These are phyloP conservation scores for Lachnellula arida DNA, from an alignment of 2,329 filamentous ascomycete genomes.

Conservation along the genomic window DNA sequence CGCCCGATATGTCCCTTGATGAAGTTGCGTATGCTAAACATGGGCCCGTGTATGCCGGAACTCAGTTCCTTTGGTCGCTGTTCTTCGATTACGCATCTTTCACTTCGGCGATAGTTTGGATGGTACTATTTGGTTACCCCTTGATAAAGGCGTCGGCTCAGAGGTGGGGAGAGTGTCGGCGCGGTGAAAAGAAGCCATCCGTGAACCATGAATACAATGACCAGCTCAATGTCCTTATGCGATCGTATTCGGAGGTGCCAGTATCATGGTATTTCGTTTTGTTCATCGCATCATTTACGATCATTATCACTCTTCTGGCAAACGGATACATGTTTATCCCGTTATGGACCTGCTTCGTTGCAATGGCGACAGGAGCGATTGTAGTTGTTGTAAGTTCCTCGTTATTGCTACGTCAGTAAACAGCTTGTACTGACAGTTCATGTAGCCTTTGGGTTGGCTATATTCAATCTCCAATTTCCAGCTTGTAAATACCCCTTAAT, in stretches of 20 bases:
- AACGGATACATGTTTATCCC: conserved; percentile 53
- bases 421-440: background rate
- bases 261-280: conserved; percentile 52
- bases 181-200: conserved; percentile 26
- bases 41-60: conserved; percentile 53
- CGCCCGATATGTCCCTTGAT: conserved; percentile 29
- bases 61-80: conserved; percentile 53
- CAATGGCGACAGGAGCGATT: conserved; percentile 48
- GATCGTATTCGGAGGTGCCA: conserved; percentile 54
- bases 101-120: conserved; percentile 54
- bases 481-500: conserved; percentile 21
- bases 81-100: conserved; percentile 59
- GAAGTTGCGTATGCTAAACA: conserved; percentile 42
- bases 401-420: background rate
- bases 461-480: conserved; percentile 55
- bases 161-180: conserved; percentile 39
- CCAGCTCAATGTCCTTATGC: conserved; percentile 54
- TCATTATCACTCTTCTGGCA: conserved; percentile 47
- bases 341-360: conserved; percentile 56
- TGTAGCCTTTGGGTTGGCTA: conserved; percentile 49
- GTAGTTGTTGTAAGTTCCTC: conserved; percentile 40
- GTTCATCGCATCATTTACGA: conserved; percentile 45
- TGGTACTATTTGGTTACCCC: conserved; percentile 49
- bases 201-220: conserved; percentile 54
- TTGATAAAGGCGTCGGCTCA: conserved; percentile 42